Percentiles rank a stretch among this genome's conserved stretches.
Conservation (phyloP, 305 asterid species). For the Fraxinus platypoda region DNA sequence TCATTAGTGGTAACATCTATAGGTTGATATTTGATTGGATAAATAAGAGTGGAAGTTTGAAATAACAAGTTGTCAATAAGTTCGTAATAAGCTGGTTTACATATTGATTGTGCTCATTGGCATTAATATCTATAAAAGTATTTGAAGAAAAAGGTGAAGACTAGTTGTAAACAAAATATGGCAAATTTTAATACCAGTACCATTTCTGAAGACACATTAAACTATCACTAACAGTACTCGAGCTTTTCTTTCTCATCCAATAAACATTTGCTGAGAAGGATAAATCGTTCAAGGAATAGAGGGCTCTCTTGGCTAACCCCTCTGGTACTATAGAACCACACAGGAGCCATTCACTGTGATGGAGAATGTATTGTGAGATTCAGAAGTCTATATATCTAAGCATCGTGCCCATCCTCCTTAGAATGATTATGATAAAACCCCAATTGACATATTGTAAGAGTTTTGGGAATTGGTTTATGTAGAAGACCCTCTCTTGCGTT, state of each 20-base stretch:
- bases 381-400: neutral
- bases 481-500: neutral
- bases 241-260: neutral
- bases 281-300: neutral
- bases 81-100: neutral
- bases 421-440: neutral
- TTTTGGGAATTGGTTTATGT: neutral
- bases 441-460: neutral
- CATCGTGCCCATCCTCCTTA: neutral
- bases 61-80: neutral
- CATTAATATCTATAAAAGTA: neutral
- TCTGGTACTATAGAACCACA: neutral
- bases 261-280: neutral
- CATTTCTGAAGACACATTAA: neutral
- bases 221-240: neutral
- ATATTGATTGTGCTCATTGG: neutral
- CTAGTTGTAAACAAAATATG: neutral
- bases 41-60: neutral
- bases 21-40: neutral
- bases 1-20: constrained; percentile 11
- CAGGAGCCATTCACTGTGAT: neutral
- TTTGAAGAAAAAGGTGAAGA: neutral
- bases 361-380: neutral
- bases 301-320: neutral
- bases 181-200: neutral